Base-by-base conservation (phyloP, 495 filamentous ascomycete genomes). In the Parachaetomium inaequale region DNA sequence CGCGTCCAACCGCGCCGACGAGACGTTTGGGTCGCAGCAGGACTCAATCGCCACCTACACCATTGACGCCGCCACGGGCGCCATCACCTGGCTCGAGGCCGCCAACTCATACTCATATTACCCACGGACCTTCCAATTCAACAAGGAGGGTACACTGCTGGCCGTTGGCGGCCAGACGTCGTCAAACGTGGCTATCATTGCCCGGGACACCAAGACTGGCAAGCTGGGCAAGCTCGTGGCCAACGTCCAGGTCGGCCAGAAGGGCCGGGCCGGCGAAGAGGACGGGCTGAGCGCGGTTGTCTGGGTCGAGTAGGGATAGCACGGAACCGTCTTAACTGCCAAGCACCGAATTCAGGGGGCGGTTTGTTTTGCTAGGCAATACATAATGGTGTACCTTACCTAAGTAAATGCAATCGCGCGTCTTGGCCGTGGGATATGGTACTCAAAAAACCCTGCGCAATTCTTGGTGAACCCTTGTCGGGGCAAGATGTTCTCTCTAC, bases 131-230 rank as follows among this genome's bases (percentile, higher is more conserved):
- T 84, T 91, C 70, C 78, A 78, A 14, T 75, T 91, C 52, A 89
- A 87, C 66, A 80, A 81, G 63, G 78, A 76, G 0, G 87, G 87
- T 0, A 78, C 81, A 58, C 65, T 88, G 50, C 81, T 85, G 1
- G 87, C 86, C 0, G 79, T 90, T 38, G 87, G 85, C 6, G 79
- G 87, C 36, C 86, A 89, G 75, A 80, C 78, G 4, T 85, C 80
- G 58, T 76, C 81, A 23, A 83, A 80, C 50, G 85, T 90, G 0
- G 87, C 79, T 2, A 81, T 90, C 65, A 73, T 89, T 42, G 68
- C 73, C 64, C 71, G 87, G 12, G 81, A 89, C 69, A 68, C 72
- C 0, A 62, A 70, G 19, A 85, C 81, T 0, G 87, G 87, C 0
- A 75, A 77, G 61, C 68, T 89, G 51, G 84, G 82, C 3, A 76